Percentiles rank a stretch among this genome's conserved stretches.
These are phyloP conservation scores for Lasiosphaeriaceae sp. DNA, from an alignment of 495 filamentous ascomycete genomes.

Conservation along the genomic window DNA sequence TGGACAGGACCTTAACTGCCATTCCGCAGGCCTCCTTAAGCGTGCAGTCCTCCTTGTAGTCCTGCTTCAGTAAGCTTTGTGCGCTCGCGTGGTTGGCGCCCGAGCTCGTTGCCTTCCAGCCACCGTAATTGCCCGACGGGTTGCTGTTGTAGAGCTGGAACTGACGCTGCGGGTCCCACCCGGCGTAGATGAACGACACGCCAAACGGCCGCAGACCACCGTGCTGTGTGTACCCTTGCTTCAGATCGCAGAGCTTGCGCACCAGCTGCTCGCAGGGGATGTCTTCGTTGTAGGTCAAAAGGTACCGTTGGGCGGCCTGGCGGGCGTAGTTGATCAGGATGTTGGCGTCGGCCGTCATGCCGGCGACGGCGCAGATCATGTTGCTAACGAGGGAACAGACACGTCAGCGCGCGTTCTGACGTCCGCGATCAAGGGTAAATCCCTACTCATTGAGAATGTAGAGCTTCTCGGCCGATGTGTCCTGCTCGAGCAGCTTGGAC, in stretches of 20 bases:
- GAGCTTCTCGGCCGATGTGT: constrained; percentile 98
- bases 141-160: constrained; percentile 99
- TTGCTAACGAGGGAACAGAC: constrained; percentile 57
- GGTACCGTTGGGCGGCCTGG: constrained; percentile 92
- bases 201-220: constrained; percentile 96
- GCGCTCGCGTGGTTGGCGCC: constrained; percentile 98
- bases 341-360: constrained; percentile 99
- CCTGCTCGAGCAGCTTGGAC: constrained; percentile 97
- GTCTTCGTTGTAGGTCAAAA: constrained; percentile 98
- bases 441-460: constrained; percentile 97
- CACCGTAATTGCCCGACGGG: constrained; percentile 98
- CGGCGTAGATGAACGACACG: constrained; percentile 99
- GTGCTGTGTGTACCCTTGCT: constrained; percentile 99
- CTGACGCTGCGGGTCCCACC: constrained; percentile 88
- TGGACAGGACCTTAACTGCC: constrained; percentile 98
- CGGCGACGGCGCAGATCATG: constrained; percentile 99
- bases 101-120: constrained; percentile 97
- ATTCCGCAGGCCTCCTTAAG: constrained; percentile 95
- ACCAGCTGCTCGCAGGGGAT: constrained; percentile 99
- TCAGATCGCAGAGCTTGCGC: constrained; percentile 91
- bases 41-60: constrained; percentile 97
- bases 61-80: constrained; percentile 96
- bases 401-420: background rate
- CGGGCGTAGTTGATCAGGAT: constrained; percentile 99
- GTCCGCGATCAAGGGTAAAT: background rate